These are phyloP conservation scores for Candida berthetii DNA, from an alignment of 805 yeast genomes.

Conservation along the genomic window DNA sequence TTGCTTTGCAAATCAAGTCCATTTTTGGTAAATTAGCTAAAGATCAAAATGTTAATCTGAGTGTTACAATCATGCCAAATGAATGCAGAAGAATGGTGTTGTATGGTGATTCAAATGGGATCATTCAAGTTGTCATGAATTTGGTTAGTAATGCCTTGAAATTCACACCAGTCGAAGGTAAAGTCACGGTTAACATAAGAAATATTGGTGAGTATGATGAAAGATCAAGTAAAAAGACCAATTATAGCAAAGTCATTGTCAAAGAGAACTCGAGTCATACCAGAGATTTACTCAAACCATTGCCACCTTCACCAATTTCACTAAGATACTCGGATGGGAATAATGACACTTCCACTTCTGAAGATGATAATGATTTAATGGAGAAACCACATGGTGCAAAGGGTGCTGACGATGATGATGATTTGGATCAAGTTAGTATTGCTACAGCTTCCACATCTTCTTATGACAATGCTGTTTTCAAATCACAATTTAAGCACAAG, in stretches of 20 bases:
- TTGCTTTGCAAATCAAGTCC: conserved; percentile 78
- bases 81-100: conserved; percentile 55
- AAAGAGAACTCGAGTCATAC: conserved; percentile 10
- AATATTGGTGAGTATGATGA: conserved; percentile 70
- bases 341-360: neutral
- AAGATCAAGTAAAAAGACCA: conserved; percentile 31
- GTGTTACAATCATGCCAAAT: conserved; percentile 59
- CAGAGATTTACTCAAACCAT: neutral
- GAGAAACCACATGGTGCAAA: conserved; percentile 5
- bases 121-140: conserved; percentile 89
- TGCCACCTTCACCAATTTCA: neutral
- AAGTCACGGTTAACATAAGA: conserved; percentile 57
- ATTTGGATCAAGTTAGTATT: conserved; percentile 14
- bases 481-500: conserved; percentile 28
- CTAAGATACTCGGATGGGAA: neutral
- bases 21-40: conserved; percentile 77
- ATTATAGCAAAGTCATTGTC: conserved; percentile 42
- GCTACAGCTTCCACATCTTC: conserved; percentile 24
- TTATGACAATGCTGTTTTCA: conserved; percentile 37
- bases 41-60: conserved; percentile 68
- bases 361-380: neutral
- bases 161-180: conserved; percentile 88
- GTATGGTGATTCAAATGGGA: conserved; percentile 85
- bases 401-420: conserved; percentile 2
- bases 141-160: conserved; percentile 86